Evolutionary conservation across 2,329 filamentous ascomycete species (phyloP).

Genomic region (Phyllosticta citriasiana): DNA sequence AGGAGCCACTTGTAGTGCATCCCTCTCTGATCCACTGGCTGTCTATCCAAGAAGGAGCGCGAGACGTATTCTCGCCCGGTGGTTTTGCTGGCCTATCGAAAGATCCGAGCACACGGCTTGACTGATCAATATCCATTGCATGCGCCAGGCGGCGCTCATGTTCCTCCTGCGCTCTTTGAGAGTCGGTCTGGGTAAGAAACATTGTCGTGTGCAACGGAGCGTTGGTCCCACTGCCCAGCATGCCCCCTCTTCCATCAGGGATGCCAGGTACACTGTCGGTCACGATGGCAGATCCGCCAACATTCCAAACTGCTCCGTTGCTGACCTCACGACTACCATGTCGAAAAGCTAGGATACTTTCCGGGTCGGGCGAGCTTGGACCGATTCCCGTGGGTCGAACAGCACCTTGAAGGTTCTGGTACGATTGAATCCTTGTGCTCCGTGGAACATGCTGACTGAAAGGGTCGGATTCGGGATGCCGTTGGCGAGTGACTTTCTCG

Average conservation of each 20-base stretch:
- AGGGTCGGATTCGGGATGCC: constrained; percentile 39
- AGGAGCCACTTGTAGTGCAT: constrained; percentile 17
- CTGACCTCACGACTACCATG: constrained; percentile 42
- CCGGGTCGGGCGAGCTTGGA: not conserved
- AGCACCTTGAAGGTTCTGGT: constrained; percentile 18
- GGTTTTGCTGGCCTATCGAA: constrained; percentile 3
- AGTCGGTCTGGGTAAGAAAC: constrained; percentile 42
- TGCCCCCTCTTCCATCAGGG: constrained; percentile 52
- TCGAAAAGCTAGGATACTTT: not conserved
- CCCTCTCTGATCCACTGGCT: constrained; percentile 30
- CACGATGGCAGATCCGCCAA: constrained; percentile 58
- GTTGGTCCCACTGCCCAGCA: constrained; percentile 61
- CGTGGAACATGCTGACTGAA: constrained; percentile 37
- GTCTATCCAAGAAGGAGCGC: constrained; percentile 28
- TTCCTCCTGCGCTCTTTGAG: constrained; percentile 53
- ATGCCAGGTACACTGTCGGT: constrained; percentile 40
- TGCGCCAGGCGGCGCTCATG: constrained; percentile 68
- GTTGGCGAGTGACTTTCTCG: constrained; percentile 37
- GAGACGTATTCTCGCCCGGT: constrained; percentile 8
- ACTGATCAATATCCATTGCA: constrained; percentile 69
- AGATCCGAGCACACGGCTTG: constrained; percentile 50
- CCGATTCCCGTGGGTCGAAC: not conserved
- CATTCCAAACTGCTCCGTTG: constrained; percentile 62
- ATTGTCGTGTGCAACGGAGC: constrained; percentile 53
- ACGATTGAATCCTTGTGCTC: constrained; percentile 23